Conservation (phyloP, 83 land plant genomes). For the Thuja plicata region DNA sequence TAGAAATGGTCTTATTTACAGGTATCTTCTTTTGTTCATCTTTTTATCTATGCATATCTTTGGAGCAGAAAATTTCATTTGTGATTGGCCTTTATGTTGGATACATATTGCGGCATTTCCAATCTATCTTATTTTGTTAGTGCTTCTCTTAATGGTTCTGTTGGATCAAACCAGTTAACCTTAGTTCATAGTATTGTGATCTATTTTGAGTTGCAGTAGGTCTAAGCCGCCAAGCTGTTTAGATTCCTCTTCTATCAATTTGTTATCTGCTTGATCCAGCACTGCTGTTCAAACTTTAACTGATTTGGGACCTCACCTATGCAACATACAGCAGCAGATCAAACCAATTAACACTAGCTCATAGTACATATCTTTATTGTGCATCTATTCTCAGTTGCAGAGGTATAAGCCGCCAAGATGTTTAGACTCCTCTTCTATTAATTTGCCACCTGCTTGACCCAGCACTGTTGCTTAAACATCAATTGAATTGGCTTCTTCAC, state of each 20-base stretch:
- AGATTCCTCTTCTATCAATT: background rate
- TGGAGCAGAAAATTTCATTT: background rate
- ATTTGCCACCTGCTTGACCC: background rate
- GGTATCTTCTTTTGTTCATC: constrained; percentile 36
- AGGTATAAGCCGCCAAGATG: background rate
- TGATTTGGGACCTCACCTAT: background rate
- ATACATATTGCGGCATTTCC: background rate
- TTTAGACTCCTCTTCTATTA: background rate
- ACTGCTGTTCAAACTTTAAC: background rate
- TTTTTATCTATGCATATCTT: background rate
- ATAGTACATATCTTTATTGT: background rate
- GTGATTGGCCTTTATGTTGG: background rate
- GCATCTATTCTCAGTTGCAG: background rate
- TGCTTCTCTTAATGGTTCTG: background rate
- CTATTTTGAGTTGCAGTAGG: background rate
- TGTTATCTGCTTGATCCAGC: background rate
- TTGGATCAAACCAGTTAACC: background rate
- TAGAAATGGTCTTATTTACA: constrained; percentile 87
- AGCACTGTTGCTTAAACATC: background rate
- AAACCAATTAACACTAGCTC: background rate
- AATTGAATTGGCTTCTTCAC: background rate
- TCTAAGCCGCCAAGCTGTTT: background rate
- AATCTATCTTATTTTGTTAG: background rate
- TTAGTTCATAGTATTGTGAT: background rate
- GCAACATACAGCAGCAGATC: background rate